These are phyloP conservation scores for Pseudonitzschia pungens DNA, from an alignment of 108 stramenopile species.

Conservation along the genomic window DNA sequence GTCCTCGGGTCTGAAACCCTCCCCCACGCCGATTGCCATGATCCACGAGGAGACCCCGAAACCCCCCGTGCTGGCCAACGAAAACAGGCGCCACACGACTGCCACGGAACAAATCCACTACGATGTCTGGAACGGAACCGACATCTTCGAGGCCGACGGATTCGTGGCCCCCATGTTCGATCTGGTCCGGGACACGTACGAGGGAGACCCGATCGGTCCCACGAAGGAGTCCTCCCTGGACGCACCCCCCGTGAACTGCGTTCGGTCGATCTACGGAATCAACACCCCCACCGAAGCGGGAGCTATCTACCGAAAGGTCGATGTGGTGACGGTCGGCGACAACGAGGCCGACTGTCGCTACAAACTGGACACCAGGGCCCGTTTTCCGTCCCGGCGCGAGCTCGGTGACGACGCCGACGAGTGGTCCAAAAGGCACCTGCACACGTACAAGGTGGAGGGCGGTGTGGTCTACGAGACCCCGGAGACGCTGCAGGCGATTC, in stretches of 20 bases:
- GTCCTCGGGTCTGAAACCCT: not conserved
- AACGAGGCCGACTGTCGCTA: conserved; percentile 14
- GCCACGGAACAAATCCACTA: not conserved
- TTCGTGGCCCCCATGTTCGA: conserved; percentile 15
- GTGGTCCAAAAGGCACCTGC: not conserved
- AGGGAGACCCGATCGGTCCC: conserved; percentile 29
- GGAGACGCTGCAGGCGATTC: conserved; percentile 14
- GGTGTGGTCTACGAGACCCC: conserved; percentile 51
- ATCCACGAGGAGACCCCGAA: conserved; percentile 1
- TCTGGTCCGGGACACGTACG: conserved; percentile 20
- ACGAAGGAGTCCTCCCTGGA: conserved; percentile 13
- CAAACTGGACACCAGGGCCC: conserved; percentile 41
- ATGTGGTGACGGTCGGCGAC: conserved; percentile 22
- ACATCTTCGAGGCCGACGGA: conserved; percentile 35
- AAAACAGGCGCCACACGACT: not conserved
- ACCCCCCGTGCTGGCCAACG: not conserved
- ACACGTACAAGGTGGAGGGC: conserved; percentile 11
- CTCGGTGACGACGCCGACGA: not conserved
- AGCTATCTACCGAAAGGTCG: conserved; percentile 39
- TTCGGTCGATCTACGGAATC: conserved; percentile 59
- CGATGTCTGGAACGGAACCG: conserved; percentile 25
- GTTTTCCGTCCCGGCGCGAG: not conserved
- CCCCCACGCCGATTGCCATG: conserved; percentile 5
- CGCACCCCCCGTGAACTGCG: conserved; percentile 57
- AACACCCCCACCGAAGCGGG: conserved; percentile 54